Conservation (phyloP, 768 basidiomycete genomes). For the Macrolepiota albuminosa region DNA sequence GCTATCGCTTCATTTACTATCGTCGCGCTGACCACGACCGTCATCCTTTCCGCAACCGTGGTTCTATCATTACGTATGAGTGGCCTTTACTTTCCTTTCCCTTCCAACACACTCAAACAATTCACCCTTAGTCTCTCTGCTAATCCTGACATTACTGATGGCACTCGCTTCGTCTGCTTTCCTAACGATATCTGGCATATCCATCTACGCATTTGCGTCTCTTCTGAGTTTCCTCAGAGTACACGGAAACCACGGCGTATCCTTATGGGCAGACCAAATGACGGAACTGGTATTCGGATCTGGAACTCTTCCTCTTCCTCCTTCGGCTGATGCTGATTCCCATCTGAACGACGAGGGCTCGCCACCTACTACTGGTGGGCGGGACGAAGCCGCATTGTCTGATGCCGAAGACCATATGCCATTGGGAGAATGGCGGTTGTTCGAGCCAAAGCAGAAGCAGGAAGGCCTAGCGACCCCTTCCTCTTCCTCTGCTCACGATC, state of each 20-base stretch:
- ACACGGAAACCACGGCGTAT: slow-evolving; percentile 25
- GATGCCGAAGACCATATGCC: not conserved
- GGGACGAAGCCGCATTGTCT: not conserved
- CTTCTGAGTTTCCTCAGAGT: slow-evolving; percentile 29
- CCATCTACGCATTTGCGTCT: slow-evolving; percentile 27
- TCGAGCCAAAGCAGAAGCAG: not conserved
- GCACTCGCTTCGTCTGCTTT: slow-evolving; percentile 28
- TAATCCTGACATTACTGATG: slow-evolving; percentile 27
- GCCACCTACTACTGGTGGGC: not conserved
- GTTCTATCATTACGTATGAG: slow-evolving; percentile 27
- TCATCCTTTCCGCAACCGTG: slow-evolving; percentile 25
- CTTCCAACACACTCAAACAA: not conserved
- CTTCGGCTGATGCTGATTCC: not conserved
- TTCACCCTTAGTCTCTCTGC: slow-evolving; percentile 25
- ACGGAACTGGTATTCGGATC: slow-evolving; percentile 10
- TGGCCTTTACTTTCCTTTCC: not conserved
- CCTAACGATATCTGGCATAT: slow-evolving; percentile 24
- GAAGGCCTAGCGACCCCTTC: not conserved
- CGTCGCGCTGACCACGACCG: slow-evolving; percentile 29
- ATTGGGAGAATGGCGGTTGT: not conserved
- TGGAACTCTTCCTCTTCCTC: not conserved
- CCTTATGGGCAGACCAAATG: slow-evolving; percentile 22
- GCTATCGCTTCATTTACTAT: slow-evolving; percentile 28
- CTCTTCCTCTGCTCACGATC: not conserved
- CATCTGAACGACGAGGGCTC: not conserved